Evolutionary conservation across 495 filamentous ascomycete genomes (phyloP).

Genomic region (Bacidia gigantensis): DNA sequence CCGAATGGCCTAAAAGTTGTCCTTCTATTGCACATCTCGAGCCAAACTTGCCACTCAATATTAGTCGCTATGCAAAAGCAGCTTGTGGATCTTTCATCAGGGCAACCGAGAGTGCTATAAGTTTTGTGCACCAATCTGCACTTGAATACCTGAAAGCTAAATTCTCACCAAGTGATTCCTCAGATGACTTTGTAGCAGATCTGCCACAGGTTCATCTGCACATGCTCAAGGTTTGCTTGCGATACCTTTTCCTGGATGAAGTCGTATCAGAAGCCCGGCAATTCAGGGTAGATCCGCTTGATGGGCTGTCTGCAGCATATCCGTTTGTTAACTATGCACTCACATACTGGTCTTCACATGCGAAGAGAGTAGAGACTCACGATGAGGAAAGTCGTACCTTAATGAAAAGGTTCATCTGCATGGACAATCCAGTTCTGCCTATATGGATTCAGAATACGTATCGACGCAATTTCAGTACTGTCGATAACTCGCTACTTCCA

Average conservation of each 20-base stretch:
- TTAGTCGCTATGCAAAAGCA: neutral
- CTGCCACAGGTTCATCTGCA: neutral
- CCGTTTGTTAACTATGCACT: neutral
- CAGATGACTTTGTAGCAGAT: neutral
- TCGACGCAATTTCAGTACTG: neutral
- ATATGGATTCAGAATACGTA: neutral
- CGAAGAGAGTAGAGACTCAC: neutral
- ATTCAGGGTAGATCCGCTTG: neutral
- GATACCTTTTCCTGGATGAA: neutral
- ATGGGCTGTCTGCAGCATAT: neutral
- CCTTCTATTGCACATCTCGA: neutral
- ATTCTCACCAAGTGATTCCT: neutral
- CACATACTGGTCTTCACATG: neutral
- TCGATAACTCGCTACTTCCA: neutral
- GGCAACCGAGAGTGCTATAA: neutral
- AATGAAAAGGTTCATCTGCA: neutral
- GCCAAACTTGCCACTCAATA: neutral
- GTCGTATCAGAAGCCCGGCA: neutral
- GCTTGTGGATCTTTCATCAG: neutral
- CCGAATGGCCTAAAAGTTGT: neutral
- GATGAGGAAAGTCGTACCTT: neutral
- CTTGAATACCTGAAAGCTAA: neutral
- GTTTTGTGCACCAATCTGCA: neutral
- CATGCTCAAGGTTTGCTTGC: neutral
- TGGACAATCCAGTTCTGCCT: neutral